Base-by-base conservation (phyloP, 495 filamentous ascomycete species). In the Terfezia boudieri region DNA sequence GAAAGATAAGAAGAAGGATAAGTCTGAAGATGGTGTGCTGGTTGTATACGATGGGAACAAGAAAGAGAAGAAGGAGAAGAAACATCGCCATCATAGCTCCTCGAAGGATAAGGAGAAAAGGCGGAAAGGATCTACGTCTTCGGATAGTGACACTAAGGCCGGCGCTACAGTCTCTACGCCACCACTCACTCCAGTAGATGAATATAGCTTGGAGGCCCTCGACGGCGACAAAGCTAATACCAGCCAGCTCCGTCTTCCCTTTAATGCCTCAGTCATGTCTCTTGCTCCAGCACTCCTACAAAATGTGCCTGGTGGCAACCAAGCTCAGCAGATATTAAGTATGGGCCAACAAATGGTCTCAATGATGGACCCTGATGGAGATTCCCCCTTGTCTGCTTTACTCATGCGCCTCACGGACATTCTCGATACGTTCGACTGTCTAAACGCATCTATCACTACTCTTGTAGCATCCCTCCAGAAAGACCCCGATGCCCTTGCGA, bases 401-500 rank as follows among this genome's bases (percentile, higher is more conserved):
- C 50, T 65, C 20, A 38, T 58, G 22, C 59, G 58, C 48, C 51
- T 65, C 5, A 62, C 64, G 37, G 50, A 50, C 36, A 64, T 60
- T 11, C 61, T 65, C 36, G 62, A 65, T 43, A 62, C 64, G 53
- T 20, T 65, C 53, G 53, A 56, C 9, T 65, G 62, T 26, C 48
- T 57, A 35, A 61, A 62, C 4, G 59, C 59, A 7, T 62, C 62
- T 5, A 59, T 65, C 6, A 81, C 77, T 0, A 71, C 80, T 22
- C 93, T 84, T 41, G 93, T 98, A 57, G 69, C 79, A n/a, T 81
- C 83, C 53, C 73, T 98, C 8, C 86, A 96, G 61, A 79, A 83
- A 56, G 86, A 90, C 54, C 90, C 90, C 0, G 85, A 98, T 58
- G 86, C 86, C 11, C 86, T 94, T 56, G 90, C 90, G 4, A 90